Evolutionary conservation across 2,329 filamentous ascomycete species (phyloP).

Genomic region (Diaporthe destruens): DNA sequence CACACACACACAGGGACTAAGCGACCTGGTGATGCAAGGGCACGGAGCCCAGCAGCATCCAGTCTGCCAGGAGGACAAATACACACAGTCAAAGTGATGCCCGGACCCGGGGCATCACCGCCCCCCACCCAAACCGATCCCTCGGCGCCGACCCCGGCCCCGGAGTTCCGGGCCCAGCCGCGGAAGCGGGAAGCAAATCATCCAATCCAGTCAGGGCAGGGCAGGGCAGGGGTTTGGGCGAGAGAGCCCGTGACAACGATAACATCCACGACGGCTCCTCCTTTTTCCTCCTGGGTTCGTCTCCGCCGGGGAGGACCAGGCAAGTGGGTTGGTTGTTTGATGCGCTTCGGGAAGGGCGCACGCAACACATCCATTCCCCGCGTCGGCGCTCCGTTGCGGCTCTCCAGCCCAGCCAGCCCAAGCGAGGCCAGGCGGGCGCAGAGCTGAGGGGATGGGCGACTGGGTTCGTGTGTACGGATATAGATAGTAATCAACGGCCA

Average conservation of each 20-base stretch:
- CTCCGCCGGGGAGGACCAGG: not conserved
- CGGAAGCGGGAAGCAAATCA: not conserved
- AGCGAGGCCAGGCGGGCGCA: constrained; percentile 27
- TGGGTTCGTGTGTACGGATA: constrained; percentile 10
- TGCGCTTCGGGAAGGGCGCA: not conserved
- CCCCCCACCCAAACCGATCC: not conserved
- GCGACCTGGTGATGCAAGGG: not conserved
- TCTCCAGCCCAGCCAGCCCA: not conserved
- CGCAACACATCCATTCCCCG: constrained; percentile 4
- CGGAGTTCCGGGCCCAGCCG: not conserved
- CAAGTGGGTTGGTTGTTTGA: not conserved
- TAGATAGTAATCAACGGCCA: not conserved
- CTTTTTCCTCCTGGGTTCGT: not conserved
- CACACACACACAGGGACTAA: not conserved
- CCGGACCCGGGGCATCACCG: constrained; percentile 24
- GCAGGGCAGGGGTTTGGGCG: no score
- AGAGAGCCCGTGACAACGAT: no score
- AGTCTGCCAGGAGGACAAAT: no score
- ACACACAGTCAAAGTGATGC: not conserved
- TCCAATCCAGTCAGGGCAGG: not conserved
- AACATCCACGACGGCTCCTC: no score
- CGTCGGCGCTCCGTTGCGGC: not conserved
- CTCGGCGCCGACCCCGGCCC: constrained; percentile 7
- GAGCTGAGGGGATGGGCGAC: constrained; percentile 13
- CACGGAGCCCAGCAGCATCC: not conserved